phyloP scores from a whole-genome alignment of 495 filamentous ascomycete species.

The Penicillium samsonianum region DNA sequence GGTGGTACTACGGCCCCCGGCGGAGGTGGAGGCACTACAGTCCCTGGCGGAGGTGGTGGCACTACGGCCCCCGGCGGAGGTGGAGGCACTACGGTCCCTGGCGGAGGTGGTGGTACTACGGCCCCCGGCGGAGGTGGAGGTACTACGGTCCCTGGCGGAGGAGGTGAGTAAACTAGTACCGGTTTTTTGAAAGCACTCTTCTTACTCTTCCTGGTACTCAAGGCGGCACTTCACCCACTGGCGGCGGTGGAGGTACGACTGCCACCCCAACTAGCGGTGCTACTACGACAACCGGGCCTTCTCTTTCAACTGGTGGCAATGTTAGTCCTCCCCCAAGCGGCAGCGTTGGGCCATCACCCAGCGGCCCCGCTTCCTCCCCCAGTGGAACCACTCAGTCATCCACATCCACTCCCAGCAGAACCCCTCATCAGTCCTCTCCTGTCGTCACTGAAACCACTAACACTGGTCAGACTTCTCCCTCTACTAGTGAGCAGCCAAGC shows the following conservation, averaged over 20 bases:
- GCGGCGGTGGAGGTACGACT: not conserved
- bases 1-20: not conserved
- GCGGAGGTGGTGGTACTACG: conserved; percentile 1
- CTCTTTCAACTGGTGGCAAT: not conserved
- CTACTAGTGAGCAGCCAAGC: not conserved
- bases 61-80: conserved; percentile 8
- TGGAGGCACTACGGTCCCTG: not conserved
- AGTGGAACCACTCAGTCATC: not conserved
- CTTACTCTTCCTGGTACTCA: not conserved
- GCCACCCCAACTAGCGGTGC: too few species aligned
- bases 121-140: conserved; percentile 7
- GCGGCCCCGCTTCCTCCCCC: not conserved
- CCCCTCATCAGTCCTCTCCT: not conserved
- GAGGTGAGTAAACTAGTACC: not conserved
- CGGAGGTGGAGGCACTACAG: not conserved
- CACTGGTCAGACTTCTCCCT: not conserved
- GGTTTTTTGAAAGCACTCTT: not conserved
- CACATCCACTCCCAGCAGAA: too few species aligned
- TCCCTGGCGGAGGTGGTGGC: conserved; percentile 5
- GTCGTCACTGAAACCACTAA: not conserved
- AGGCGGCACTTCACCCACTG: not conserved
- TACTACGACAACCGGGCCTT: not conserved
- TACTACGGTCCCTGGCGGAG: conserved; percentile 1
- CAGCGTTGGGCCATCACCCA: not conserved
- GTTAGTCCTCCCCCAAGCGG: not conserved